Conservation (phyloP, 2,329 filamentous ascomycete species). For the Botrytis cinerea region DNA sequence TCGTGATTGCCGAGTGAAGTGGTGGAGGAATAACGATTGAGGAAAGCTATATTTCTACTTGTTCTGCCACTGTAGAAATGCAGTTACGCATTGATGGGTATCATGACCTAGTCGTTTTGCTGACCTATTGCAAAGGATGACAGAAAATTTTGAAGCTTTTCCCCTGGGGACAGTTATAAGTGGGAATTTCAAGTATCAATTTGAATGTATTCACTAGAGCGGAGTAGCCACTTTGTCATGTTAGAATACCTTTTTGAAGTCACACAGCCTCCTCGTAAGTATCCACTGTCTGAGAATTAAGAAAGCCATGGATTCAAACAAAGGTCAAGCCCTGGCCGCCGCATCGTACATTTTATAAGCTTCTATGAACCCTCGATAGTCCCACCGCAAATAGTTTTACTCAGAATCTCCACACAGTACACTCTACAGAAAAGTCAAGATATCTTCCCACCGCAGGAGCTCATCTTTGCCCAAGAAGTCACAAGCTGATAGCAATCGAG, state of each 20-base stretch:
- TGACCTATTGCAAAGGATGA: not conserved
- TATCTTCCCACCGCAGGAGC: not conserved
- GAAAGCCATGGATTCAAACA: not conserved
- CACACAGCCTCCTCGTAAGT: not conserved
- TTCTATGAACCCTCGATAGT: not conserved
- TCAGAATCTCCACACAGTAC: not conserved
- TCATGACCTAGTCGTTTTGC: not conserved
- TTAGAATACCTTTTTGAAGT: not conserved
- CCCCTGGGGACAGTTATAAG: not conserved
- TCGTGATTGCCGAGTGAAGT: not conserved
- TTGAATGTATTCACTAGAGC: not conserved
- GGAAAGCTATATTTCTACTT: not conserved
- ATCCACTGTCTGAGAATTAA: not conserved
- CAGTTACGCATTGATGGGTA: rapidly evolving
- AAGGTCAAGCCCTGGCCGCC: not conserved
- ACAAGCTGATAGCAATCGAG: not conserved
- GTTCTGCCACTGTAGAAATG: not conserved
- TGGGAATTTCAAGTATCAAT: not conserved
- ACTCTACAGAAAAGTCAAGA: not conserved
- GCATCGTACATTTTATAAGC: not conserved
- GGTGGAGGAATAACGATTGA: not conserved
- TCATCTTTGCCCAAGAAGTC: not conserved
- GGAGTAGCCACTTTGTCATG: not conserved
- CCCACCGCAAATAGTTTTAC: not conserved
- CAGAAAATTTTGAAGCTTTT: not conserved